A percentile compares a stretch with the other conserved stretches of the same genome.
Evolutionary conservation across 1,284 basidiomycete genomes (phyloP).

Genomic region (Irpex rosettiformis): DNA sequence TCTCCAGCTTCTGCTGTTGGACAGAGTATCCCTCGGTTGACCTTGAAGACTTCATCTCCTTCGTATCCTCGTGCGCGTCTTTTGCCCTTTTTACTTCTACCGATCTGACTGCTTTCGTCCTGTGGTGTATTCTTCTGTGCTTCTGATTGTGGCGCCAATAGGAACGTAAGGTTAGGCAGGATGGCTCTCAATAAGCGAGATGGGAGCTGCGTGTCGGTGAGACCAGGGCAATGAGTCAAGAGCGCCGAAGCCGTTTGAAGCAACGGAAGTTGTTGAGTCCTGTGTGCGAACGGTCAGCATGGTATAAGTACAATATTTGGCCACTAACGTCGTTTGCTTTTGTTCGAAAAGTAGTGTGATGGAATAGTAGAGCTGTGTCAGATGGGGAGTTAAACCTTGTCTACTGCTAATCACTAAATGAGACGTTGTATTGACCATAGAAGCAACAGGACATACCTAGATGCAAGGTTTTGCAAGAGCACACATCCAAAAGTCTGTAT

Average conservation of each 20-base stretch:
- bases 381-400: slow-evolving; percentile 50
- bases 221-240: slow-evolving; percentile 41
- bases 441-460: too few relatives aligned
- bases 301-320: slow-evolving; percentile 3
- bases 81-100: slow-evolving; percentile 58
- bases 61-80: slow-evolving; percentile 75
- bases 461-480: slow-evolving; percentile 44
- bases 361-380: slow-evolving; percentile 43
- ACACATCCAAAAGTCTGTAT: slow-evolving; percentile 53
- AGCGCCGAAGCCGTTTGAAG: slow-evolving; percentile 42
- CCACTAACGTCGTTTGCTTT: slow-evolving; percentile 43
- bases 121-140: slow-evolving; percentile 17
- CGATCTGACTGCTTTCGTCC: slow-evolving; percentile 20
- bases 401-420: too few relatives aligned
- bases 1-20: slow-evolving; percentile 48
- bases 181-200: slow-evolving; percentile 56
- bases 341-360: slow-evolving; percentile 63
- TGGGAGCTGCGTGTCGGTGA: slow-evolving; percentile 46
- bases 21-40: slow-evolving; percentile 46
- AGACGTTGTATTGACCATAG: too few relatives aligned
- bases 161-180: slow-evolving; percentile 44
- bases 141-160: slow-evolving; percentile 44
- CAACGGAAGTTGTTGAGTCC: slow-evolving; percentile 41
- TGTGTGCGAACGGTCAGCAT: slow-evolving; percentile 23
- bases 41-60: slow-evolving; percentile 74